Evolutionary conservation across 1,139 yeast species (phyloP), one percentile per base, ranked within the genome.

Genomic region (Taphrina flavorubra): DNA sequence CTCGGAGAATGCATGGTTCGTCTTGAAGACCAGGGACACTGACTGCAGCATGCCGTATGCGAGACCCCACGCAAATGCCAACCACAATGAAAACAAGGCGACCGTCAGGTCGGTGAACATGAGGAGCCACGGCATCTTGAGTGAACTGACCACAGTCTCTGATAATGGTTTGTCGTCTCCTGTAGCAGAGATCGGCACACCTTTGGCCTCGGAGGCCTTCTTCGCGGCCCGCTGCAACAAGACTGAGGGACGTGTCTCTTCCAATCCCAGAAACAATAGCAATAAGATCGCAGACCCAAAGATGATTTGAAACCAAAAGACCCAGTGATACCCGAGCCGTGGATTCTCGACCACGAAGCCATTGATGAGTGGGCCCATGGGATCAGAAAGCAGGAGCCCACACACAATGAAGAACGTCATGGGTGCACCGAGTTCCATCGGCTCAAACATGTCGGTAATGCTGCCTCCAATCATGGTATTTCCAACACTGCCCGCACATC

Each of bases 391-490:
- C 34, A 74, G 67, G 0, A 90, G 89, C 20, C 87, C 87, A 36
- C 85, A 74, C 0, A 86, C 74, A 0, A 85, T 81, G 75, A 84
- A 87, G n/a, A 84, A 77, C 0, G 87, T 86, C 81, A 87, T 79
- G 1, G 90, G 89, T 39, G 79, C 74, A 64, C 84, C 85, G 61
- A 90, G 79, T 56, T 83, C 81, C 87, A 88, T 73, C 85, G 79
- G 79, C 88, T 86, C 79, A 87, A 89, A 67, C 84, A 81, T 79
- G 78, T 92, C 97, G 69, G 88, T 83, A 71, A 91, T 84, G 5
- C 96, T 86, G 70, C 97, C 97, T 70, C 92, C 95, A 11, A 94
- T 97, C 73, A 90, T 86, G 2, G 96, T 87, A 76, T 92, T 81
- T 0, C 96, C 91, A 6, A 97, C 97, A 3, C 94, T 86, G 0